Base-by-base conservation (phyloP, 1,284 basidiomycete genomes). In the Lignosus rhinocerotis region DNA sequence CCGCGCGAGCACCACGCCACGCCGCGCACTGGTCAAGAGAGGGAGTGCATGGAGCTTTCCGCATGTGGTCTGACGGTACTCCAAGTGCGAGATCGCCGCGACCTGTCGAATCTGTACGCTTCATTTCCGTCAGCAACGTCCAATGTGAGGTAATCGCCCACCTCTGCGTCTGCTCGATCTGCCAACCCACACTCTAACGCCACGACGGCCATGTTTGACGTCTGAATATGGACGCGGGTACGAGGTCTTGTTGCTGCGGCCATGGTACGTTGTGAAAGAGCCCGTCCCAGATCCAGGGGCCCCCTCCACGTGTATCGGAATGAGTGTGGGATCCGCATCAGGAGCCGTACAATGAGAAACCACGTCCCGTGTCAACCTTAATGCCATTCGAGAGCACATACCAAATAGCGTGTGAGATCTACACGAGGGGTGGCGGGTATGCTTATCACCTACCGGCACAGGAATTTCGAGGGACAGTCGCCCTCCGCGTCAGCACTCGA, bases 181-280 rank as follows among this genome's bases (percentile, higher is more conserved):
- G 43, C 12, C 31, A 59, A 57, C 53, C 34, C 51, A 58, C 62
- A 60, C 59, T 45, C 56, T 60, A 60, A 63, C 62, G 62, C 62
- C 62, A 63, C 62, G 56, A 60, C 43, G 59, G 59, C 51, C 53
- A 33, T 53, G 50, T 53, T 52, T 51, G 57, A 59, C 57, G 45
- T 58, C 21, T 25, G 17, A 19, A 39, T 25, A 25, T 25, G 25
- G 25, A 25, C 25, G 25, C 25, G 25, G 25, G 25, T 30, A 45
- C 16, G 14, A 30, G 14, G 14, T 9, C 44, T 30, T 14, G 19
- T 9, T 25, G 11, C 25, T 45, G 44, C 44, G 44, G 14, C 25
- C 21, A 10, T 7, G 6, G 25, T 14, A 11, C 46, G 7, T 17
- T 3, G 12, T 6, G 30, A 11, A 47, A 33, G 46, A 48, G 46